Conservation (phyloP, 257 asterid genomes). For the Primulina tabacum region DNA sequence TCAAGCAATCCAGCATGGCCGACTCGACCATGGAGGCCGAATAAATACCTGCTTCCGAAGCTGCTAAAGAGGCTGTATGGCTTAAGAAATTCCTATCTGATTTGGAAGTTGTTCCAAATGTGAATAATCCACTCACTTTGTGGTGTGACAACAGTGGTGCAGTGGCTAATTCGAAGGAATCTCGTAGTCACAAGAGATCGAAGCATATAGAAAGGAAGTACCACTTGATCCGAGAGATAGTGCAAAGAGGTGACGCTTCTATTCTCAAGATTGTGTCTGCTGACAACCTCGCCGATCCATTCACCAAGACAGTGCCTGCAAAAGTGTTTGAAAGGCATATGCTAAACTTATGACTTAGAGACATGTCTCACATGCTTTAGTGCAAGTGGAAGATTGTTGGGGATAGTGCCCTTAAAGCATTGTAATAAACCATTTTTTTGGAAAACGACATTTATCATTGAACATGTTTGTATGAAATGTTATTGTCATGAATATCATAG, state of each 20-base stretch:
- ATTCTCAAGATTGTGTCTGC: background rate
- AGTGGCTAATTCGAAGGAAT: background rate
- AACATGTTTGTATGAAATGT: too few relatives aligned
- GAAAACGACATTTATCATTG: too few relatives aligned
- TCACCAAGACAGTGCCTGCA: background rate
- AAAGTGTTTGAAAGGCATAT: background rate
- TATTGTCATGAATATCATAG: too few relatives aligned
- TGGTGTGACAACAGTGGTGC: background rate
- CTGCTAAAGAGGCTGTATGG: background rate
- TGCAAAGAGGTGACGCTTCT: background rate
- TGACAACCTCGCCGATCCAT: background rate
- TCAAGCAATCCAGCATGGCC: background rate
- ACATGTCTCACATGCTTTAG: background rate
- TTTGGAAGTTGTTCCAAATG: too few relatives aligned
- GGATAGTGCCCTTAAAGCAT: too few relatives aligned
- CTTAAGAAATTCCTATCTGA: background rate
- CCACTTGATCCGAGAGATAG: background rate
- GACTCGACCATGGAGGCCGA: background rate
- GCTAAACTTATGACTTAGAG: background rate
- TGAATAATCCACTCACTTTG: too few relatives aligned
- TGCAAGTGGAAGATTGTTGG: background rate
- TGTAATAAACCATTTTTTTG: too few relatives aligned
- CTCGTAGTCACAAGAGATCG: background rate
- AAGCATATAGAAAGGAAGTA: background rate
- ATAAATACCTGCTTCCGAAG: background rate